Percentiles rank a stretch among this genome's conserved stretches.
These are phyloP conservation scores for Nicotiana obtusifolia DNA, from an alignment of 257 asterid genomes.

Conservation along the genomic window DNA sequence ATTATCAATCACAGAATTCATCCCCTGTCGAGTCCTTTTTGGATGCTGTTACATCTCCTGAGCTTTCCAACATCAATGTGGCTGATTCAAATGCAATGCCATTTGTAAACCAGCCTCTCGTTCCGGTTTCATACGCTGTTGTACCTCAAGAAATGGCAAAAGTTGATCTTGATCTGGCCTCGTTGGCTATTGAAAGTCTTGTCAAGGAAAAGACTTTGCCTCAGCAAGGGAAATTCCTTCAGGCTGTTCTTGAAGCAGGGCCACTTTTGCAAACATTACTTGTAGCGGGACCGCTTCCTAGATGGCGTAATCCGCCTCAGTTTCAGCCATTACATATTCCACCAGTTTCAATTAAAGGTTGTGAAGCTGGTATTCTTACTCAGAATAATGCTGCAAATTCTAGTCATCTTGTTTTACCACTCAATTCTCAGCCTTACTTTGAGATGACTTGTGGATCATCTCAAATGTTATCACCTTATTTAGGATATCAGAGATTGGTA, in stretches of 20 bases:
- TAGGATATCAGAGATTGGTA: neutral
- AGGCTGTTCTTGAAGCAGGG: constrained; percentile 21
- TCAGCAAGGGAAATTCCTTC: constrained; percentile 21
- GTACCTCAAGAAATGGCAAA: constrained; percentile 9
- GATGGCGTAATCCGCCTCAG: constrained; percentile 30
- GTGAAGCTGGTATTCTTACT: neutral
- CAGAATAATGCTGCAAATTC: neutral
- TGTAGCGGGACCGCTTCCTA: constrained; percentile 22
- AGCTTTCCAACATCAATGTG: constrained; percentile 36
- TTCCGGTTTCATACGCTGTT: neutral
- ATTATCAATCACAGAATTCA: constrained; percentile 29
- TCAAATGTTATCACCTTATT: constrained; percentile 5
- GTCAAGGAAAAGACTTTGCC: constrained; percentile 30
- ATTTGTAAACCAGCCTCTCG: constrained; percentile 14
- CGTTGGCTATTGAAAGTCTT: constrained; percentile 46
- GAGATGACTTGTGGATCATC: constrained; percentile 16
- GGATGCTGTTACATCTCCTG: constrained; percentile 49
- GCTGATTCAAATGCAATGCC: constrained; percentile 21
- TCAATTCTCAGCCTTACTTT: constrained; percentile 8
- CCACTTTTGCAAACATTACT: constrained; percentile 26
- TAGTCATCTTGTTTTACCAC: neutral
- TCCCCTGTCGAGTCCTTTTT: constrained; percentile 45
- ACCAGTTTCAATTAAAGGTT: constrained; percentile 6
- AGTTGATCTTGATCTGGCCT: constrained; percentile 27
- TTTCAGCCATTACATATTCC: constrained; percentile 11